Evolutionary conservation across 2,329 filamentous ascomycete species (phyloP).

Genomic region (Stachybotrys elegans): DNA sequence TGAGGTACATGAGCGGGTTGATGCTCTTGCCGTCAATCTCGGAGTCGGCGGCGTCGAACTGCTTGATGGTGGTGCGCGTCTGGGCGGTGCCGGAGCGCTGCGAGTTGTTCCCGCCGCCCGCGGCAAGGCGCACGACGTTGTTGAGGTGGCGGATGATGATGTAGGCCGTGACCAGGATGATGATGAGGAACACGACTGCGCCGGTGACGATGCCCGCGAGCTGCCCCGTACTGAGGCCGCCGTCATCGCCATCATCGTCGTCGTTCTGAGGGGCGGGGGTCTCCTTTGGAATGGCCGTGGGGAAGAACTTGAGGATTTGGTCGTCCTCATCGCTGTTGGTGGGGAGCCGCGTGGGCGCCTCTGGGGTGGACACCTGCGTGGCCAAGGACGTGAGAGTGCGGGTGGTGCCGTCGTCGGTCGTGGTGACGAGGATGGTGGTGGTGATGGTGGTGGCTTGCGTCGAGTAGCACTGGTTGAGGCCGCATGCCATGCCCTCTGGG

Average conservation of each 20-base stretch:
- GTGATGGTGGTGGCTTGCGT: constrained; percentile 40
- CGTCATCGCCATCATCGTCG: constrained; percentile 16
- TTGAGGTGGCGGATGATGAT: constrained; percentile 47
- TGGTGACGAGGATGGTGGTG: constrained; percentile 38
- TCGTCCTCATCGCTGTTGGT: constrained; percentile 18
- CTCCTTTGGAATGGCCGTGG: constrained; percentile 37
- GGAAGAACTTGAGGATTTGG: constrained; percentile 37
- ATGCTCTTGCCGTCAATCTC: constrained; percentile 38
- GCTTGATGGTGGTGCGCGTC: constrained; percentile 28
- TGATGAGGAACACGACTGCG: constrained; percentile 40
- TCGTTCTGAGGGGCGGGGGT: constrained; percentile 22
- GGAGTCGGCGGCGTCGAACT: constrained; percentile 29
- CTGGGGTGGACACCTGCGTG: constrained; percentile 34
- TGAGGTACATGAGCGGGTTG: constrained; percentile 32
- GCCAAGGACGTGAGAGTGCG: constrained; percentile 34
- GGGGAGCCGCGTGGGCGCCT: constrained; percentile 24
- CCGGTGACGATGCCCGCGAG: constrained; percentile 52
- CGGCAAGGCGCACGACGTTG: constrained; percentile 38
- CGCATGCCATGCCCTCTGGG: constrained; percentile 43
- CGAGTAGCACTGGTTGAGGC: constrained; percentile 40
- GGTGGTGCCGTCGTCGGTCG: constrained; percentile 33
- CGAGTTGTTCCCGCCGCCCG: too few relatives aligned
- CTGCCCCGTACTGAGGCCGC: constrained; percentile 32
- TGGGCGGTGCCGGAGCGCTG: too few relatives aligned
- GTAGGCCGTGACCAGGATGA: constrained; percentile 40